Conservation (phyloP, 176 grass and related monocot genomes). For the Oryza nivara region DNA sequence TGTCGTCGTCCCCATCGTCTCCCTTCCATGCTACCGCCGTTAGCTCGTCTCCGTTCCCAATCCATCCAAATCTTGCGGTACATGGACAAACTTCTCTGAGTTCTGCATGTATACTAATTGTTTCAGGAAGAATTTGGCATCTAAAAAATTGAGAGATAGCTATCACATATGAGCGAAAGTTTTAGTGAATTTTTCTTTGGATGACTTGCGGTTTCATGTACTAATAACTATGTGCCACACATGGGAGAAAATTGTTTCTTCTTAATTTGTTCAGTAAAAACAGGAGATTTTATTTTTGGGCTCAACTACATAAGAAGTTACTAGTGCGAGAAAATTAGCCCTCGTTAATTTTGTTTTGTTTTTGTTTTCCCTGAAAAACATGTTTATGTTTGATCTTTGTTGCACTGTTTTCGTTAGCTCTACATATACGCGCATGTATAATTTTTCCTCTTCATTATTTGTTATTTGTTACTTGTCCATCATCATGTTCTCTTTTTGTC, state of each 20-base stretch:
- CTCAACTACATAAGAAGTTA: neutral
- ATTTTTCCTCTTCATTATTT: neutral
- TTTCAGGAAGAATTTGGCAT: neutral
- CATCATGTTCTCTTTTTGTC: neutral
- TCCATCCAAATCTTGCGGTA: constrained; percentile 57
- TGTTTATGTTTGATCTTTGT: neutral
- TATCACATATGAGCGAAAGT: neutral
- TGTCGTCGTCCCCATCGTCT: constrained; percentile 57
- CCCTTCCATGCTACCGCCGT: constrained; percentile 39
- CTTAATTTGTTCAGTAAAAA: neutral
- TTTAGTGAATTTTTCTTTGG: neutral
- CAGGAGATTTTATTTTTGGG: neutral
- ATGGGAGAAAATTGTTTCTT: neutral
- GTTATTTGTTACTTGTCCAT: neutral
- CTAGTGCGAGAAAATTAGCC: constrained; percentile 1
- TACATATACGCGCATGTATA: neutral
- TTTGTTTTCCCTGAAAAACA: neutral
- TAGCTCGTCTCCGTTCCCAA: constrained; percentile 43
- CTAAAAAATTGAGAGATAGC: constrained; percentile 8
- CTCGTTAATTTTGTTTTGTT: neutral
- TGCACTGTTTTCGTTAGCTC: constrained; percentile 19
- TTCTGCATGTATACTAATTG: neutral
- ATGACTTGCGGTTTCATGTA: constrained; percentile 19
- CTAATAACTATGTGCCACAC: neutral
- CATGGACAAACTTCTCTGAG: neutral